phyloP scores from a whole-genome alignment of 345 rosid species.

The Adansonia digitata region DNA sequence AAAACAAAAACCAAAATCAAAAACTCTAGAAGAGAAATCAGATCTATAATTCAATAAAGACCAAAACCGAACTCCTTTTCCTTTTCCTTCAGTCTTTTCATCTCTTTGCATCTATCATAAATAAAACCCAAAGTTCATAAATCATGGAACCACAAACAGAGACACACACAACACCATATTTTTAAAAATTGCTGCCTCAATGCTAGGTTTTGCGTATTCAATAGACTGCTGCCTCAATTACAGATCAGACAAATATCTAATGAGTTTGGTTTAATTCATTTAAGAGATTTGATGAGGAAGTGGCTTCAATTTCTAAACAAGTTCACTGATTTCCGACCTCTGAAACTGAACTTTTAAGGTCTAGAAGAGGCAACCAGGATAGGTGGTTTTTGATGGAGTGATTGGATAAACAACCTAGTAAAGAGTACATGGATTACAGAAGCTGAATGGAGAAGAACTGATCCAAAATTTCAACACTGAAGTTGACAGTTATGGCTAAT shows the following conservation, averaged over 20 bases:
- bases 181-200: no score
- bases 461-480: neutral
- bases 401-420: neutral
- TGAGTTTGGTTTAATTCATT: neutral
- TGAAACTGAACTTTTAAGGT: neutral
- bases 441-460: neutral
- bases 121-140: no score
- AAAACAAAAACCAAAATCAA: no score
- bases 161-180: no score
- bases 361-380: neutral
- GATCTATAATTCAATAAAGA: no score
- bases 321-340: neutral
- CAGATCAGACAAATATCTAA: neutral
- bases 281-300: neutral
- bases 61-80: no score
- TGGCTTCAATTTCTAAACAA: conserved; percentile 1
- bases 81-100: no score
- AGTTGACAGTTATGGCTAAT: neutral
- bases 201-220: no score
- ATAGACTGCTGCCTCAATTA: neutral
- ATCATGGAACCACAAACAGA: no score
- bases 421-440: neutral
- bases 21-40: no score
- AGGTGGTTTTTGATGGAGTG: neutral
- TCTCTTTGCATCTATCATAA: no score